Evolutionary conservation across 2,329 filamentous ascomycete genomes (phyloP), one percentile per base, ranked within the genome.

Genomic region (Microsporum canis): DNA sequence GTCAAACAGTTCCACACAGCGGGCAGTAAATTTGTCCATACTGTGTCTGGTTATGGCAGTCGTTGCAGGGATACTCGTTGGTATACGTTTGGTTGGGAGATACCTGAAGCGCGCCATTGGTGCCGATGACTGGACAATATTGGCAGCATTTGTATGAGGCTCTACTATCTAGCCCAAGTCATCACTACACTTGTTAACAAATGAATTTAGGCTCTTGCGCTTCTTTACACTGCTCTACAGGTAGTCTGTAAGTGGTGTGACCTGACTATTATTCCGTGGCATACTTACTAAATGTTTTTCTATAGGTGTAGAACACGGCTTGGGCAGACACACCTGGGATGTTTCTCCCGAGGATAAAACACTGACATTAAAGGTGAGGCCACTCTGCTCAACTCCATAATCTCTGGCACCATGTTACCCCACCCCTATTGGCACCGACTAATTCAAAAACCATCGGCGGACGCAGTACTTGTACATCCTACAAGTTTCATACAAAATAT

Each of bases 301-400:
- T 55, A 51, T 5, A 63, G 61, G 58, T 51, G 69, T 72, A 39
- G 65, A 68, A 36, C 63, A 70, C 66, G 72, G 72, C 5, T 70
- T 69, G 60, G 71, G 72, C 29, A 68, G 68, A 61, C 66, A 66
- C 12, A 62, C 66, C 6, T 53, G 33, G 17, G 55, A 60, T 0
- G 53, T 63, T 31, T 45, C 58, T n/a, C 29, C 57, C 31, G 17
- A 33, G 17, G 39, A 55, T 31, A 60, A 38, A 39, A 41, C 53
- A 8, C 1, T 51, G 29, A 55, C 61, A 29, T 45, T 63, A 27
- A 63, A 55, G 61, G 61, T 63, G 23, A 51, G 58, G 29, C 14
- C 12, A 7, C 8, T 17, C n/a, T 49, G n/a, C 23, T 23, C 8
- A 10, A 10, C 23, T 5, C 23, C 6, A n/a, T 29, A 23, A 23